Evolutionary conservation across 345 rosid genomes (phyloP).

Genomic region (Eucalyptus marginata): DNA sequence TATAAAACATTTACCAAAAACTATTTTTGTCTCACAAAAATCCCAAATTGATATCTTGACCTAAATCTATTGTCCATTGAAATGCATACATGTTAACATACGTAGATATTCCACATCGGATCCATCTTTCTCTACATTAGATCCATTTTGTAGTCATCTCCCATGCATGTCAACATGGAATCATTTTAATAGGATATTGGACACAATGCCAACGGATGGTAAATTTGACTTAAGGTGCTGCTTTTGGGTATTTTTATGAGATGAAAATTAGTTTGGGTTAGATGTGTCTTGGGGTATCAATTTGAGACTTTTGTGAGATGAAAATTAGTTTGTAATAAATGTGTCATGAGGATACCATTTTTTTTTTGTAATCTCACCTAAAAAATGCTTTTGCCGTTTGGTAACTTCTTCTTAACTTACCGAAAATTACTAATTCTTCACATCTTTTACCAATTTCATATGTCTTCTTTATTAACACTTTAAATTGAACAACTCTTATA

Average conservation of each 20-base stretch:
- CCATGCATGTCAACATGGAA: fast-evolving
- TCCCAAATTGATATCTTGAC: not conserved
- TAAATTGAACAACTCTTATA: not conserved
- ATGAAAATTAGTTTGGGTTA: not conserved
- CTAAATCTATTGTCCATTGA: not conserved
- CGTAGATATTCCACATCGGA: not conserved
- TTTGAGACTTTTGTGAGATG: not conserved
- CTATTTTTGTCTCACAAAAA: not conserved
- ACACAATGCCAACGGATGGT: not conserved
- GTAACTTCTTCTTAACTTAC: not conserved
- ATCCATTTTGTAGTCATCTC: not conserved
- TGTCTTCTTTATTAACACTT: not conserved
- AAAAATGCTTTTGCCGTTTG: not conserved
- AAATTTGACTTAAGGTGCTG: not conserved
- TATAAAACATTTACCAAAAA: not conserved
- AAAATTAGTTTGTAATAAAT: too few species aligned
- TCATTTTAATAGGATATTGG: not conserved
- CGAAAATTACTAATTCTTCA: not conserved
- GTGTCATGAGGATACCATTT: not conserved
- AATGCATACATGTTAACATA: not conserved
- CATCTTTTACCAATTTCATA: not conserved
- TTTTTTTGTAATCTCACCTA: not conserved
- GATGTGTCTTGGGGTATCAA: fast-evolving
- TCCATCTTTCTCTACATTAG: fast-evolving
- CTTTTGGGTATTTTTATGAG: not conserved